Evolutionary conservation across 129 eudicot species (phyloP).

Genomic region (Flaveria ramosissima): DNA sequence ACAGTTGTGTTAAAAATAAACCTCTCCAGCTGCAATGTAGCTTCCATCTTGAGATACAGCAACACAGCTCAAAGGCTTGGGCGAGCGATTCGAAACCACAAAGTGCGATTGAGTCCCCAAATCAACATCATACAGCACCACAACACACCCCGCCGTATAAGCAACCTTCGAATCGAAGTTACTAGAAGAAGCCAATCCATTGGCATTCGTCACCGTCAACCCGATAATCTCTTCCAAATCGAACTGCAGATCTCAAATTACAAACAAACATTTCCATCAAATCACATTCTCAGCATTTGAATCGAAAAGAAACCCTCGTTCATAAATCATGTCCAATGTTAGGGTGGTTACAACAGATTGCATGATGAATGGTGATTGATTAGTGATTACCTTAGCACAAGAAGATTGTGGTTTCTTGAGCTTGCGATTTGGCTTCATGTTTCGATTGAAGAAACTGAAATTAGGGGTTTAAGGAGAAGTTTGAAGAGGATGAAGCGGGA

Average conservation of each 20-base stretch:
- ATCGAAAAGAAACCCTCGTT: too few relatives aligned
- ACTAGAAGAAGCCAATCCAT: constrained; percentile 60
- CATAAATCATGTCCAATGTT: too few relatives aligned
- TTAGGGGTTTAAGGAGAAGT: too few relatives aligned
- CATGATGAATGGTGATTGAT: too few relatives aligned
- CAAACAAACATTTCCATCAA: too few relatives aligned
- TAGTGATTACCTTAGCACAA: too few relatives aligned
- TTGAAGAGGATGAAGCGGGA: too few relatives aligned
- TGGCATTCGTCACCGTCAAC: constrained; percentile 55
- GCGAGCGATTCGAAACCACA: constrained; percentile 49
- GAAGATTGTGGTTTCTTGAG: too few relatives aligned
- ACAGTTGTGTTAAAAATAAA: not conserved
- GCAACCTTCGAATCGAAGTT: constrained; percentile 42
- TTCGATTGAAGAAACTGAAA: too few relatives aligned
- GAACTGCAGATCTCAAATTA: constrained; percentile 29
- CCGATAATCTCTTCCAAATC: constrained; percentile 68
- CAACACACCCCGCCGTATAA: constrained; percentile 74
- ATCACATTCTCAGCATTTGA: too few relatives aligned
- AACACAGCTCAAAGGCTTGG: constrained; percentile 58
- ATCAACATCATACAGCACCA: constrained; percentile 56
- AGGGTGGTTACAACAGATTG: too few relatives aligned
- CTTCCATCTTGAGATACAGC: constrained; percentile 50
- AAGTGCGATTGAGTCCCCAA: constrained; percentile 51
- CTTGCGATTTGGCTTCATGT: too few relatives aligned
- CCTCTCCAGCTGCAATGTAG: constrained; percentile 85